Conservation (phyloP, 2,329 filamentous ascomycete species). For the Rutstroemia sp. region DNA sequence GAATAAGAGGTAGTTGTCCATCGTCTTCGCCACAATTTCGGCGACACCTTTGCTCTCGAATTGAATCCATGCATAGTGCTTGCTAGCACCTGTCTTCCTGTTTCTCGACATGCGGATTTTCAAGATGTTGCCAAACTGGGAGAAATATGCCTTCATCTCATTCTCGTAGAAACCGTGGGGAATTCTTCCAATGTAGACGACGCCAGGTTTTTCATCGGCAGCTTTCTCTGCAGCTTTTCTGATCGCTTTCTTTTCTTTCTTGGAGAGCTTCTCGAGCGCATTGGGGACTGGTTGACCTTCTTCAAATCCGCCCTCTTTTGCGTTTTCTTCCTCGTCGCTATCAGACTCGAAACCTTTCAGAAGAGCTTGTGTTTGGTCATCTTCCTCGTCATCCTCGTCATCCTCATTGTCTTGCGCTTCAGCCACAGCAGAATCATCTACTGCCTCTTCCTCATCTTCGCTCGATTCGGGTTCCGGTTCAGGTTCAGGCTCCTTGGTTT, state of each 20-base stretch:
- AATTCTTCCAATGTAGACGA: constrained; percentile 84
- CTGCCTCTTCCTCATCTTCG: not conserved
- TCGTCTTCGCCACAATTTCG: constrained; percentile 86
- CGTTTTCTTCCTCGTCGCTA: constrained; percentile 35
- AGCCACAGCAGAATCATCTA: constrained; percentile 13
- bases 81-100: constrained; percentile 81
- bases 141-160: constrained; percentile 89
- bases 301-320: constrained; percentile 27
- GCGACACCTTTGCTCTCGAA: constrained; percentile 74
- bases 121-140: constrained; percentile 80
- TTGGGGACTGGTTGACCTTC: constrained; percentile 34
- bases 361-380: constrained; percentile 46
- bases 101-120: constrained; percentile 80
- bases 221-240: constrained; percentile 37
- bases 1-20: constrained; percentile 96
- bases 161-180: constrained; percentile 96
- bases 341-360: constrained; percentile 43
- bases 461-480: constrained; percentile 5
- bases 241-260: constrained; percentile 42
- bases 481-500: constrained; percentile 11
- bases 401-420: constrained; percentile 13
- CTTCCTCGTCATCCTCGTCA: constrained; percentile 30
- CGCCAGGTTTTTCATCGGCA: constrained; percentile 54
- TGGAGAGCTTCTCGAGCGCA: constrained; percentile 27
- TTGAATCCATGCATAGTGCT: constrained; percentile 93